phyloP scores from a whole-genome alignment of 768 basidiomycete species.

The Filobasidium wieringae region DNA sequence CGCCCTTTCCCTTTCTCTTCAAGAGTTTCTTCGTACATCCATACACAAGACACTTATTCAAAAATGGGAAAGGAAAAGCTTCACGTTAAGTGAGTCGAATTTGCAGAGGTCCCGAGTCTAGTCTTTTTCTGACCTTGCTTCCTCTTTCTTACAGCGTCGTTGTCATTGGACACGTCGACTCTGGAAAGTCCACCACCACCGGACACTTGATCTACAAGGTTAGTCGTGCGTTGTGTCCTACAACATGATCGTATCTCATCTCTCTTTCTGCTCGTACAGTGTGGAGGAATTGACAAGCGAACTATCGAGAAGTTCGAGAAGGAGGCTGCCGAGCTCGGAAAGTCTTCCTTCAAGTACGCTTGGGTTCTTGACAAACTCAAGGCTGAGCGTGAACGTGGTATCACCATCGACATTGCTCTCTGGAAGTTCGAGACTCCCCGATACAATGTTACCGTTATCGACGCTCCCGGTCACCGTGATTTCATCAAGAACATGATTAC shows the following conservation, averaged over 20 bases:
- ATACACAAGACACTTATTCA: background rate
- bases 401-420: conserved; percentile 99
- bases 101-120: conserved; percentile 8
- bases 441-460: conserved; percentile 82
- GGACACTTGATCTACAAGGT: conserved; percentile 91
- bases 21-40: background rate
- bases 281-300: conserved; percentile 98
- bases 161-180: conserved; percentile 98
- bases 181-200: conserved; percentile 99
- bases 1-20: background rate
- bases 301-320: conserved; percentile 85
- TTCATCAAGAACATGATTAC: conserved; percentile 99
- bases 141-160: conserved; percentile 40
- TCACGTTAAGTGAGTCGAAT: conserved; percentile 61
- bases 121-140: conserved; percentile 32
- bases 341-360: conserved; percentile 98
- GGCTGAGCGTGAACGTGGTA: conserved; percentile 99
- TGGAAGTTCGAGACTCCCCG: conserved; percentile 99
- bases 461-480: conserved; percentile 92
- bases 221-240: conserved; percentile 35
- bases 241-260: background rate
- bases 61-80: conserved; percentile 78
- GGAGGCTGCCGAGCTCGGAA: conserved; percentile 99
- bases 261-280: conserved; percentile 45
- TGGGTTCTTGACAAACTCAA: conserved; percentile 98